A percentile compares a stretch with the other conserved stretches of the same genome.
These are phyloP conservation scores for button mushroom (Agaricus bisporus) DNA, from an alignment of 768 basidiomycete genomes.

Conservation along the genomic window DNA sequence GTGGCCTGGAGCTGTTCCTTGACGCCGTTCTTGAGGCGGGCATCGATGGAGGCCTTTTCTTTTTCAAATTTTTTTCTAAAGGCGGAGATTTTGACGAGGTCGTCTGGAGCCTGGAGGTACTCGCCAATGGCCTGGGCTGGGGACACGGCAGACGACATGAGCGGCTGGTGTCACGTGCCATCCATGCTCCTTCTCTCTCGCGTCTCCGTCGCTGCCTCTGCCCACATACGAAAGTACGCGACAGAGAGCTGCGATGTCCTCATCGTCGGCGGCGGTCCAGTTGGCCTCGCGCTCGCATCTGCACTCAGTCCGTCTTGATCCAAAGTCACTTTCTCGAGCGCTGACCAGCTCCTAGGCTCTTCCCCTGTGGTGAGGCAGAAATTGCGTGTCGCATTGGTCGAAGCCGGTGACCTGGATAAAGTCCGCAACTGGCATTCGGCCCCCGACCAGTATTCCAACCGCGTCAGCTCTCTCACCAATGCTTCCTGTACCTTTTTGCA, in stretches of 20 bases:
- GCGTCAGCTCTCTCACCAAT: conserved; percentile 83
- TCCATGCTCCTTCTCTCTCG: neutral
- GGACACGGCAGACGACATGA: conserved; percentile 54
- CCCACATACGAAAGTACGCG: neutral
- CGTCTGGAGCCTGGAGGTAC: conserved; percentile 89
- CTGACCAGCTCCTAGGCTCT: conserved; percentile 36
- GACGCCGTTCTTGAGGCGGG: conserved; percentile 83
- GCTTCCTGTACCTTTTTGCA: conserved; percentile 61
- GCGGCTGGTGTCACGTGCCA: neutral
- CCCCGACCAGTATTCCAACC: conserved; percentile 61
- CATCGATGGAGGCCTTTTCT: conserved; percentile 92
- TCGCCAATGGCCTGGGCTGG: conserved; percentile 85
- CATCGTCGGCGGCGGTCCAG: conserved; percentile 92
- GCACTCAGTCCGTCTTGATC: conserved; percentile 59
- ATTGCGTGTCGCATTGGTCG: conserved; percentile 66
- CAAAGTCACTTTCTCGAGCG: neutral
- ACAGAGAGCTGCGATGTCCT: conserved; percentile 73
- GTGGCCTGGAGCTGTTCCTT: conserved; percentile 92
- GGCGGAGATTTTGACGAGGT: conserved; percentile 81
- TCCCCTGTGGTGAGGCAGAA: conserved; percentile 43
- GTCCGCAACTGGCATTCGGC: conserved; percentile 61
- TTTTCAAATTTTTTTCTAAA: conserved; percentile 94
- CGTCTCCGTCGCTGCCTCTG: neutral
- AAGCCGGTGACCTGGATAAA: conserved; percentile 71
- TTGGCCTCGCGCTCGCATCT: conserved; percentile 82